Evolutionary conservation across 495 filamentous ascomycete genomes (phyloP).

Genomic region (Cladorrhinum samala): DNA sequence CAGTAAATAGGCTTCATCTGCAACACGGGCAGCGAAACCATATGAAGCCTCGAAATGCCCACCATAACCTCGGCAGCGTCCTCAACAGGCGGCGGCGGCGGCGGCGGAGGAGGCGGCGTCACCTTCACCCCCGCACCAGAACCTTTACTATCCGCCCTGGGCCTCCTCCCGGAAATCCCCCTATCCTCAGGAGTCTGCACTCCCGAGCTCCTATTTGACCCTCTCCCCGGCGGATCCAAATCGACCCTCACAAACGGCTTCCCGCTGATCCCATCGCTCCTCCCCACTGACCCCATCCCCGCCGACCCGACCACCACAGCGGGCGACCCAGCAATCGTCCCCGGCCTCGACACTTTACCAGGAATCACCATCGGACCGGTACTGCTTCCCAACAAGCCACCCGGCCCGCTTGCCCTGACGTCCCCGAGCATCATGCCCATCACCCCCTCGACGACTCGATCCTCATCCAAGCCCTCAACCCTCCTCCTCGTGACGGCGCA

Average conservation of each 20-base stretch:
- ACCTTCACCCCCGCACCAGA: not conserved
- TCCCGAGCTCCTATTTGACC: constrained; percentile 9
- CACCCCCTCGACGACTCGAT: constrained; percentile 36
- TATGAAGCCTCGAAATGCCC: constrained; percentile 66
- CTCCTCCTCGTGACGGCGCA: constrained; percentile 37
- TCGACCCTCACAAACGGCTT: constrained; percentile 41
- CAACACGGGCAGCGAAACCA: constrained; percentile 49
- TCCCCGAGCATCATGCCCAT: constrained; percentile 31
- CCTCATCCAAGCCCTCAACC: constrained; percentile 31
- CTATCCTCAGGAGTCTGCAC: constrained; percentile 19
- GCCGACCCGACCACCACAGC: constrained; percentile 4
- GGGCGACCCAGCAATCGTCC: constrained; percentile 8
- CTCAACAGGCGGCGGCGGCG: not conserved
- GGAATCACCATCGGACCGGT: constrained; percentile 9
- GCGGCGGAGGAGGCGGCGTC: not conserved
- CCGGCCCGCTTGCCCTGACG: too few relatives aligned
- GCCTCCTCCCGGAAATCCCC: constrained; percentile 4
- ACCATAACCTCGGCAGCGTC: constrained; percentile 57
- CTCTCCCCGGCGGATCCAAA: constrained; percentile 6
- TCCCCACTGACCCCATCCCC: constrained; percentile 23
- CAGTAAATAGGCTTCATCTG: constrained; percentile 98
- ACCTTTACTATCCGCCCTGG: constrained; percentile 14
- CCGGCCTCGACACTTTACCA: constrained; percentile 5
- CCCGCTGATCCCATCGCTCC: constrained; percentile 42
- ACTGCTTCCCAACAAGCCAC: constrained; percentile 8